A percentile compares a stretch with the other conserved stretches of the same genome.
Evolutionary conservation across 768 basidiomycete species (phyloP).

Genomic region (Pleurotus citrinopileatus): DNA sequence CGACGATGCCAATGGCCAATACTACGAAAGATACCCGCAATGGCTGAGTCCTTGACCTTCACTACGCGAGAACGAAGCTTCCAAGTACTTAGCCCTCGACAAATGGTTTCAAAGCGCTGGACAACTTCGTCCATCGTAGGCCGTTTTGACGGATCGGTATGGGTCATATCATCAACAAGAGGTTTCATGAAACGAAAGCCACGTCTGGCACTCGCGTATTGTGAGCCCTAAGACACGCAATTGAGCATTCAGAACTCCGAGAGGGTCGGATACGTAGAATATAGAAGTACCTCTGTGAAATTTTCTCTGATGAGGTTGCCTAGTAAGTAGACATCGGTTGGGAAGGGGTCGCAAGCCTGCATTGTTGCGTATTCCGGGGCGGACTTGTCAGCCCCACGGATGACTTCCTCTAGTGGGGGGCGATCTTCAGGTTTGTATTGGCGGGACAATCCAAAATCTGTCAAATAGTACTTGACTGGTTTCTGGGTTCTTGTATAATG

Average conservation of each 20-base stretch:
- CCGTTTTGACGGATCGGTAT: conserved; percentile 26
- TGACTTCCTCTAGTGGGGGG: conserved; percentile 24
- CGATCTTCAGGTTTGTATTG: conserved; percentile 21
- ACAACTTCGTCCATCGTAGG: conserved; percentile 30
- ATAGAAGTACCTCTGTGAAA: conserved; percentile 22
- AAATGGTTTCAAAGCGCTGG: conserved; percentile 20
- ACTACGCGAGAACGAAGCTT: conserved; percentile 28
- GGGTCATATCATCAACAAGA: conserved; percentile 17
- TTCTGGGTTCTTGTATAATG: conserved; percentile 17
- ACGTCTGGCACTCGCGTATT: not conserved
- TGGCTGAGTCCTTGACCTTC: conserved; percentile 12
- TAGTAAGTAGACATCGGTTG: conserved; percentile 31
- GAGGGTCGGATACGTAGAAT: not conserved
- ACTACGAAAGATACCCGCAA: conserved; percentile 11
- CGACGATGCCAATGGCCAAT: conserved; percentile 23
- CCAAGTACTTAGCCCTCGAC: conserved; percentile 11
- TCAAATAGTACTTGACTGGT: conserved; percentile 26
- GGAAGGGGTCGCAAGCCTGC: conserved; percentile 26
- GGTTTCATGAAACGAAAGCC: conserved; percentile 20
- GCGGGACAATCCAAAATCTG: conserved; percentile 28
- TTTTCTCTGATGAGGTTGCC: conserved; percentile 26
- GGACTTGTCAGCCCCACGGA: conserved; percentile 33
- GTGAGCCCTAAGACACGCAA: conserved; percentile 9
- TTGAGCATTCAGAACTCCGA: not conserved
- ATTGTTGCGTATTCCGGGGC: conserved; percentile 33